Evolutionary conservation across 805 yeast genomes (phyloP), one percentile per base, ranked within the genome.

Genomic region (Schwanniomyces yamadae): DNA sequence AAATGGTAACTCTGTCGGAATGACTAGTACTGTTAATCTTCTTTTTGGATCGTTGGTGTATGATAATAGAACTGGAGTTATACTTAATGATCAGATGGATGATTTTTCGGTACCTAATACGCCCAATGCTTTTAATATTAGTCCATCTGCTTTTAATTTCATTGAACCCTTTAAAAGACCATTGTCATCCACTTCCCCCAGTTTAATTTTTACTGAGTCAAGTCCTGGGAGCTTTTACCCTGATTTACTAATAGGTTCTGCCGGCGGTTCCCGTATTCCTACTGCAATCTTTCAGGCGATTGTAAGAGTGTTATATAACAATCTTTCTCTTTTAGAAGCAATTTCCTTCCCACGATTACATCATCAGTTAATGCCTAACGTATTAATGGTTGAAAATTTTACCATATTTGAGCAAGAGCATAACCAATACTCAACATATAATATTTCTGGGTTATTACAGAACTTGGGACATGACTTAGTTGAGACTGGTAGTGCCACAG

Each of bases 31-130:
- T 0, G 80, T 91, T 7, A 91, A 91, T 55, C 62, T 89, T 35
- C 55, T 77, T 25, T 91, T 89, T 61, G 99, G 99, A 0, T 80
- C 93, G 9, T 54, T 79, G 48, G 82, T 91, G 5, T 84, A 82
- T 54, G 97, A 91, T 55, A 80, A 82, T 1, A 56, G 41, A 1
- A 90, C 98, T 0, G 98, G 97, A 2, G 66, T 91, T 6, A 72
- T 91, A 7, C 62, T 91, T 51, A 91, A 91, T 62, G 80, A 87
- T 48, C 88, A 91, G 58, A 90, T 91, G 96, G 97, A 91, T 59
- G 98, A 91, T 55, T 91, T 91, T 52, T 83, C 95, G 6, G 68
- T 77, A 21, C 89, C 93, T 1, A 68, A 75, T 11, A 63, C 71
- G 6, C 67, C 75, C 12, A 91, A 91, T 58, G 82, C 88, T 11